These are phyloP conservation scores for Senna siamea DNA, from an alignment of 306 rosid genomes.

Conservation along the genomic window DNA sequence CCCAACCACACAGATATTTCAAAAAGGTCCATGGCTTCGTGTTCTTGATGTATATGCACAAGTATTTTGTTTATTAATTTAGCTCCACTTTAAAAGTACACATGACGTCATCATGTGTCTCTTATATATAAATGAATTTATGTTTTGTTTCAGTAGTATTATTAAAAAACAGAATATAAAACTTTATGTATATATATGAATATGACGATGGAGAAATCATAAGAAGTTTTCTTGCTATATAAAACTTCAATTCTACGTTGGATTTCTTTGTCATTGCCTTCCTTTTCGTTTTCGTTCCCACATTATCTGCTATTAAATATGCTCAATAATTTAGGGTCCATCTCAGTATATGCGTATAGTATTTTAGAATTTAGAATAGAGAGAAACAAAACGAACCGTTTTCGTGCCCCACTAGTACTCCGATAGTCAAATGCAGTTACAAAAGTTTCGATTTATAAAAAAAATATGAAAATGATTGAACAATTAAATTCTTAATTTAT, in stretches of 20 bases:
- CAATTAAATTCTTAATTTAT: constrained; percentile 4
- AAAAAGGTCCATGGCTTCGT: not conserved
- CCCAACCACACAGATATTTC: not conserved
- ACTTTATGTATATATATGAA: too few relatives aligned
- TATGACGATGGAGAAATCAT: too few relatives aligned
- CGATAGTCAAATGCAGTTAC: constrained; percentile 18
- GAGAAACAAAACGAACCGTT: not conserved
- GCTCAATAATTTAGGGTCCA: constrained; percentile 33
- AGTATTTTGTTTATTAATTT: not conserved
- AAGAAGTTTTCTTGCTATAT: too few relatives aligned
- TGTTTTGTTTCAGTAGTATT: not conserved
- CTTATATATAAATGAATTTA: not conserved
- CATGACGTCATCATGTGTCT: not conserved
- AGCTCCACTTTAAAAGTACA: not conserved
- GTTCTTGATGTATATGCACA: not conserved
- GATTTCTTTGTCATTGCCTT: not conserved
- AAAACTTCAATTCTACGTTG: not conserved
- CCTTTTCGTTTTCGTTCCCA: constrained; percentile 1
- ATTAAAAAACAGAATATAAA: not conserved
- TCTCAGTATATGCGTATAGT: not conserved
- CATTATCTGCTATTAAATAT: not conserved
- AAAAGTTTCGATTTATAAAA: not conserved
- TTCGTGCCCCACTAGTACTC: not conserved
- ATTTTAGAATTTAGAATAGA: not conserved
- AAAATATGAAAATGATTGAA: constrained; percentile 34